A percentile compares a stretch with the other conserved stretches of the same genome.
phyloP scores from a whole-genome alignment of 2,329 filamentous ascomycete species.

The Talaromyces sp. region DNA sequence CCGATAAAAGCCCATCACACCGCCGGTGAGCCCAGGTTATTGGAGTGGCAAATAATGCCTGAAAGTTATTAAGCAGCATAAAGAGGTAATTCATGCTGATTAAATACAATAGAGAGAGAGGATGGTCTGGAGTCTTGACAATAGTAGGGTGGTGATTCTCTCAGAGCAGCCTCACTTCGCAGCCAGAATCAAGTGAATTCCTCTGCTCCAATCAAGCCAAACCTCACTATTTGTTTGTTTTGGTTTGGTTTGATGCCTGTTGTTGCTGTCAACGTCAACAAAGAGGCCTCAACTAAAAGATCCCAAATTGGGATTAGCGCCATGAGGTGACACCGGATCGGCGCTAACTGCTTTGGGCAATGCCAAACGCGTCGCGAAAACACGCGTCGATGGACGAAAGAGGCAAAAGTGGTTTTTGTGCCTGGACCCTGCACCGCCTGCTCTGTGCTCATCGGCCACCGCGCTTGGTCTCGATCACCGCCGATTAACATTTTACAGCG shows the following conservation, averaged over 20 bases:
- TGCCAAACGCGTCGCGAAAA: not conserved
- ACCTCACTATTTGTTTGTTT: not conserved
- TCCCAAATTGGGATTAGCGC: not conserved
- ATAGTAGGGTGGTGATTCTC: not conserved
- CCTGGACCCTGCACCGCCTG: not conserved
- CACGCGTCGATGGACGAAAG: slow-evolving; percentile 3
- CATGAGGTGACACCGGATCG: not conserved
- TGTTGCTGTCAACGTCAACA: not conserved
- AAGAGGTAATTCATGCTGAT: not conserved
- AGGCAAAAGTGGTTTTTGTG: slow-evolving; percentile 7
- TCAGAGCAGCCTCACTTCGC: not conserved
- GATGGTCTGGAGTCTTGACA: not conserved
- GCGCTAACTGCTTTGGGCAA: not conserved
- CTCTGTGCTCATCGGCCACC: not conserved
- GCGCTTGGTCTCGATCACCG: not conserved
- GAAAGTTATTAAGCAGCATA: not conserved
- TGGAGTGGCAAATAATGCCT: no score
- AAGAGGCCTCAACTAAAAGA: not conserved
- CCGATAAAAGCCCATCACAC: not conserved
- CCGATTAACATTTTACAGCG: not conserved
- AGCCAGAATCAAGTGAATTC: not conserved
- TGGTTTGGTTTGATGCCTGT: not conserved
- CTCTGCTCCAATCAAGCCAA: not conserved
- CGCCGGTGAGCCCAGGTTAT: not conserved
- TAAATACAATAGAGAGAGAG: not conserved